Percentiles rank a stretch among this genome's conserved stretches.
Evolutionary conservation across 176 grass and related monocot genomes (phyloP).

Genomic region (Otatea glauca): DNA sequence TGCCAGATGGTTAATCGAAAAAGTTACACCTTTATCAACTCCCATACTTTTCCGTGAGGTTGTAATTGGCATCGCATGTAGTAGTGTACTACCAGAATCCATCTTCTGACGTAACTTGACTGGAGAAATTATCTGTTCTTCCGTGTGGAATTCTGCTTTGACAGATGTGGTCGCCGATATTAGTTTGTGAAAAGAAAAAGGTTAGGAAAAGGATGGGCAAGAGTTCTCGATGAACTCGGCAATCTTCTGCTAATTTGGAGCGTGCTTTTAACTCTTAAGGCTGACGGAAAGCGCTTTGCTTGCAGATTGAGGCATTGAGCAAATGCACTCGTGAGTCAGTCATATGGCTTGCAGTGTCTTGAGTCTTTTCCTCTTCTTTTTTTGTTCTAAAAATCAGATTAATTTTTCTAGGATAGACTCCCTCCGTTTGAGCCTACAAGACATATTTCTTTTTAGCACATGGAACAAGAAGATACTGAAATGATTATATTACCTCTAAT

Average conservation of each 20-base stretch:
- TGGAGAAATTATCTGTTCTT: constrained; percentile 24
- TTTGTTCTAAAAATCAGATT: no score
- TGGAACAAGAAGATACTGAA: no score
- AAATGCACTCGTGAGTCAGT: background rate
- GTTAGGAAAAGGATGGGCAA: constrained; percentile 19
- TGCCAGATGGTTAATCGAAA: constrained; percentile 36
- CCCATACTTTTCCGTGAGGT: constrained; percentile 8
- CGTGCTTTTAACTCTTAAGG: constrained; percentile 22
- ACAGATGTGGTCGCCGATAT: background rate
- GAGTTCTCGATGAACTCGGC: constrained; percentile 15
- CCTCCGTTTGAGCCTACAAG: no score
- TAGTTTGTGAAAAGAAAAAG: background rate
- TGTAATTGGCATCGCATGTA: constrained; percentile 22
- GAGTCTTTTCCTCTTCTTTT: background rate
- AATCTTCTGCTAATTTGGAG: constrained; percentile 4
- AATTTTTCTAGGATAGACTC: background rate
- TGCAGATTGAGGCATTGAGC: constrained; percentile 12
- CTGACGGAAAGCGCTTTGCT: constrained; percentile 21
- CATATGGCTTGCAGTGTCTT: background rate
- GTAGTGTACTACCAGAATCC: constrained; percentile 11
- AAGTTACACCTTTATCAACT: constrained; percentile 43
- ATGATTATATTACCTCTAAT: no score
- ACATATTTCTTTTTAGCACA: no score
- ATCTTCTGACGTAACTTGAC: constrained; percentile 34
- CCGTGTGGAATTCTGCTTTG: background rate